Percentiles rank a stretch among this genome's conserved stretches.
These are phyloP conservation scores for Inonotus hispidus DNA, from an alignment of 1,284 basidiomycete species.

Conservation along the genomic window DNA sequence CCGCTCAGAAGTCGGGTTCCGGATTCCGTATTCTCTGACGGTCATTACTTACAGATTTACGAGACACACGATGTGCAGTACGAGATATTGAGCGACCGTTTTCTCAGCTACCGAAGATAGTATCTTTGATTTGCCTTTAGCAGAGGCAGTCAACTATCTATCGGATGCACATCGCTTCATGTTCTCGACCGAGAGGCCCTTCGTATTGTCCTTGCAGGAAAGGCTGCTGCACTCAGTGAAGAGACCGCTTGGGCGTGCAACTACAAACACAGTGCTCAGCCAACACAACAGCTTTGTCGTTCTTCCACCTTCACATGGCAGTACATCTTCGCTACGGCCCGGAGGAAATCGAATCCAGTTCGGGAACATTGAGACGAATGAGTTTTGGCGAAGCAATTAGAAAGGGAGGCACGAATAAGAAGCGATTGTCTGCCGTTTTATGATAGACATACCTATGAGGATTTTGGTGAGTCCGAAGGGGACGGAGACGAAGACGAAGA, in stretches of 20 bases:
- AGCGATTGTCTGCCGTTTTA: background rate
- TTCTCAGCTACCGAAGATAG: background rate
- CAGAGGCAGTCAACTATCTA: constrained; percentile 3
- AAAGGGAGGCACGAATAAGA: background rate
- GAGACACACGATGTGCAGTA: constrained; percentile 6
- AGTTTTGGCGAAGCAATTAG: background rate
- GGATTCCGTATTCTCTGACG: background rate
- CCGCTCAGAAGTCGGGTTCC: background rate
- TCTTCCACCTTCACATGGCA: background rate
- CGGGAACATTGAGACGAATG: constrained; percentile 6
- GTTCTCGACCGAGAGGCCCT: constrained; percentile 2
- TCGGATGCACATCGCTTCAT: background rate
- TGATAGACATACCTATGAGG: background rate
- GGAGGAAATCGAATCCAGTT: background rate
- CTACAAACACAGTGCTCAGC: background rate
- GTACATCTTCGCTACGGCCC: background rate
- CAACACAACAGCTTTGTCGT: constrained; percentile 14
- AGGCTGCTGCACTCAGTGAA: background rate
- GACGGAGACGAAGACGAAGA: background rate
- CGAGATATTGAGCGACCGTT: constrained; percentile 7
- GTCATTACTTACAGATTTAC: constrained; percentile 7
- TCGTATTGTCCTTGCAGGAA: constrained; percentile 3
- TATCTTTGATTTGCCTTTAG: constrained; percentile 3
- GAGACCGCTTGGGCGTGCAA: background rate
- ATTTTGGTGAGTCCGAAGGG: background rate